Base-by-base conservation (phyloP, 805 yeast genomes). In the Lipomyces japonicus region DNA sequence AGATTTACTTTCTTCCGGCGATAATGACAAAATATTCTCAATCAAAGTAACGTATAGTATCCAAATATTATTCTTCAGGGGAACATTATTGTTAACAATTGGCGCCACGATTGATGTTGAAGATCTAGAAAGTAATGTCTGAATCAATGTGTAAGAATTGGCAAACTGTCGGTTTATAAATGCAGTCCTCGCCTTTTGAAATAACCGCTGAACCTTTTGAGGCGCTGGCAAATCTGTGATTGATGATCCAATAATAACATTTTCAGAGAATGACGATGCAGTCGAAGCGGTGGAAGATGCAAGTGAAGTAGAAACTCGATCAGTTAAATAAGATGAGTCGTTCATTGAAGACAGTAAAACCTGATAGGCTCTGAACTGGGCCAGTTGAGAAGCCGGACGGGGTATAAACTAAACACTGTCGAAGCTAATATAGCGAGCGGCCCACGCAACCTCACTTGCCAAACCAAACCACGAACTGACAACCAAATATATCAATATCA, bases 131-230 rank as follows among this genome's bases (percentile, higher is more conserved):
- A 51, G 35, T 7, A 51, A 40, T 26, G 56, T 49, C 9, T 16
- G n/a, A 10, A 51, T 7, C 6, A 44, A 23, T 21, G 42, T 16
- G 26, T 43, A 39, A 1, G 57, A 50, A 6, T 50, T 51, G 16
- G 50, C n/a, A 23, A 53, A 53, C 39, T 53, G 57, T 19, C 48
- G 44, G 42, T 38, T 50, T 6, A 53, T 41, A 24, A 50, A 53
- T 4, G 43, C 28, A 25, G 31, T 25, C 19, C 36, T 38, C 7
- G 54, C 39, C 21, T 39, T 23, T 34, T 39, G 41, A 35, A 44
- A 42, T n/a, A 44, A 36, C 4, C 43, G 23, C 12, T 45, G 44
- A 10, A 32, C 45, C 16, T n/a, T n/a, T n/a, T n/a, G n/a, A n/a
- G n/a, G n/a, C n/a, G n/a, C n/a, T n/a, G n/a, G n/a, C n/a, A n/a